phyloP scores from a whole-genome alignment of 169 alveolate genomes.

The Perkinsus chesapeaki region DNA sequence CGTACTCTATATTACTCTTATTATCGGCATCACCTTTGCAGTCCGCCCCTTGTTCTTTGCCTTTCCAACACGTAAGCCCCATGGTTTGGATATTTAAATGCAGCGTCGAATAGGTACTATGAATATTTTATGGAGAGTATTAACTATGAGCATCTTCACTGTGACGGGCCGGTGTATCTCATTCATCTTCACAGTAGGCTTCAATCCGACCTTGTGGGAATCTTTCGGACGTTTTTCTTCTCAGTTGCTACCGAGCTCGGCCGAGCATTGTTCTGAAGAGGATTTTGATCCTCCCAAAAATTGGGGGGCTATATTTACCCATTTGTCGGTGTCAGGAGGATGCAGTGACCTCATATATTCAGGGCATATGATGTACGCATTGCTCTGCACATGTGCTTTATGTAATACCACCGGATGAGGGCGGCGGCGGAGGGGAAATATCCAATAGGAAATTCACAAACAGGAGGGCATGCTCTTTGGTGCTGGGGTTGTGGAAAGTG shows the following conservation, averaged over 20 bases:
- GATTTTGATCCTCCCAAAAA: neutral
- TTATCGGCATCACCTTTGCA: neutral
- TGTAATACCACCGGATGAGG: neutral
- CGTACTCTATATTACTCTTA: neutral
- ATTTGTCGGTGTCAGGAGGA: neutral
- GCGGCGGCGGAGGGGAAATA: too few species aligned
- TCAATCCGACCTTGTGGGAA: neutral
- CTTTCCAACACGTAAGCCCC: neutral
- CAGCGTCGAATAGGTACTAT: neutral
- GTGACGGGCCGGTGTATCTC: neutral
- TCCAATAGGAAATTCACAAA: too few species aligned
- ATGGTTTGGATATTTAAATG: neutral
- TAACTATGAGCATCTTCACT: neutral
- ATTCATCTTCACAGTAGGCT: neutral
- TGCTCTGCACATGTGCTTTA: neutral
- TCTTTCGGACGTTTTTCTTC: neutral
- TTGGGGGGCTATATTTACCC: neutral
- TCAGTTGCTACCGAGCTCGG: neutral
- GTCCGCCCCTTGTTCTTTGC: neutral
- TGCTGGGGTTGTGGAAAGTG: neutral
- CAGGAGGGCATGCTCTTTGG: too few species aligned
- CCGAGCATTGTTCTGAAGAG: neutral
- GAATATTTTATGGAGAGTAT: neutral
- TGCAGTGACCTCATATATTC: neutral
- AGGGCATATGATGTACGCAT: neutral